These are phyloP conservation scores for Ascochyta koolunga DNA, from an alignment of 2,329 filamentous ascomycete species.

Conservation along the genomic window DNA sequence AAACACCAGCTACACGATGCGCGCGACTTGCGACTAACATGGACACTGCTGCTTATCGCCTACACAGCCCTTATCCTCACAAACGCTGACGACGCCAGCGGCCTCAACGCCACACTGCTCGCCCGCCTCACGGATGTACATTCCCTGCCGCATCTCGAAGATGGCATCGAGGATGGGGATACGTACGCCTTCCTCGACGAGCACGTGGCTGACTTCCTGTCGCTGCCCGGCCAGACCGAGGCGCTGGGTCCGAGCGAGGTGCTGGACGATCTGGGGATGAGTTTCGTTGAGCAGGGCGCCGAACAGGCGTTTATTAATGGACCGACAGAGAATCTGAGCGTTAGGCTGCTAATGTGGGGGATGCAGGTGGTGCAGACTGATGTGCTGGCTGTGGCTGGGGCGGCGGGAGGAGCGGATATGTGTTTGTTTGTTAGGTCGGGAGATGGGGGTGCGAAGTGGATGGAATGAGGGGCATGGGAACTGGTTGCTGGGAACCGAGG, in stretches of 20 bases:
- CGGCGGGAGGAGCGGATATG: constrained; percentile 1
- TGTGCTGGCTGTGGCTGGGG: constrained; percentile 14
- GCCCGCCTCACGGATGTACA: constrained; percentile 18
- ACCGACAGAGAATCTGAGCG: constrained; percentile 24
- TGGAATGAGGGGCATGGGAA: constrained; percentile 15
- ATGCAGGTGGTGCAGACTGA: constrained; percentile 29
- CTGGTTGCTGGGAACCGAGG: not conserved
- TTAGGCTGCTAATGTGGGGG: constrained; percentile 32
- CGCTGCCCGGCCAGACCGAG: not conserved
- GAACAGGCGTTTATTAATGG: constrained; percentile 13
- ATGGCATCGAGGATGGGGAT: constrained; percentile 32
- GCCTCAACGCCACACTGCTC: constrained; percentile 8
- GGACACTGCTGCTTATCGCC: constrained; percentile 32
- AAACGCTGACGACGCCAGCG: constrained; percentile 1
- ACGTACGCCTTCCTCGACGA: constrained; percentile 32
- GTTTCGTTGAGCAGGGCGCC: constrained; percentile 14
- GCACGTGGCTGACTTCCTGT: constrained; percentile 28
- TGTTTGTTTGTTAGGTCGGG: constrained; percentile 16
- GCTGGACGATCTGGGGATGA: constrained; percentile 23
- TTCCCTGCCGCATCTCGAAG: constrained; percentile 26
- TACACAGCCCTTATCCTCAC: constrained; percentile 24
- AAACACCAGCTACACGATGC: constrained; percentile 17
- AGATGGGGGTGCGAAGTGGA: constrained; percentile 14
- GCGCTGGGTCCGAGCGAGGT: constrained; percentile 8
- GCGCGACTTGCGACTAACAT: constrained; percentile 23